Percentiles rank a stretch among this genome's conserved stretches.
Conservation (phyloP, 352 stramenopile genomes). For the Halophytophthora batemanensis region DNA sequence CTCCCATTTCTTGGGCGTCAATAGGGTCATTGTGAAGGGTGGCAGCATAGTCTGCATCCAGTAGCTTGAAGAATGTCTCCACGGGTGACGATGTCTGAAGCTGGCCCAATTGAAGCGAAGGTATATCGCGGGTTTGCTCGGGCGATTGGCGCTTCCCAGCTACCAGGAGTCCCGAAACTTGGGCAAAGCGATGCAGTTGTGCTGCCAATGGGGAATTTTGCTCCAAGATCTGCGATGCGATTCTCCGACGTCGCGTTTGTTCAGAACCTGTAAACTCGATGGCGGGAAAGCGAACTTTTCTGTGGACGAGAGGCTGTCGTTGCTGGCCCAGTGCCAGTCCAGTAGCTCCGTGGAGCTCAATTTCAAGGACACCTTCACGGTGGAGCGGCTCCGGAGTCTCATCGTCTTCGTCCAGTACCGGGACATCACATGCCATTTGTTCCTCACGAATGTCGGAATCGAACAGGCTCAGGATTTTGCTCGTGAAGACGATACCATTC, state of each 20-base stretch:
- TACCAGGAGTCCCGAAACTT: slow-evolving; percentile 10
- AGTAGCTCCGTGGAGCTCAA: slow-evolving; percentile 56
- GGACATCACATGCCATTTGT: slow-evolving; percentile 64
- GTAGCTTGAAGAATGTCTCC: slow-evolving; percentile 34
- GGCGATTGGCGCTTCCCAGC: neutral
- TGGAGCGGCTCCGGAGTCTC: slow-evolving; percentile 63
- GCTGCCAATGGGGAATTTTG: slow-evolving; percentile 28
- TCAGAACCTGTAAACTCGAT: slow-evolving; percentile 34
- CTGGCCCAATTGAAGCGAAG: neutral
- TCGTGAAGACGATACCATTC: slow-evolving; percentile 40
- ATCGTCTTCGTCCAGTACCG: slow-evolving; percentile 74
- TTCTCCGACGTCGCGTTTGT: slow-evolving; percentile 17
- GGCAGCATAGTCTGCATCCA: slow-evolving; percentile 26
- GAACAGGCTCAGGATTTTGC: slow-evolving; percentile 62
- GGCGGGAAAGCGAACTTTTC: slow-evolving; percentile 33
- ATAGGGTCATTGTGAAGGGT: slow-evolving; percentile 5
- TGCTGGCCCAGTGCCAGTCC: slow-evolving; percentile 34
- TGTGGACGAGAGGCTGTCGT: slow-evolving; percentile 3
- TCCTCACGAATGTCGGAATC: slow-evolving; percentile 72
- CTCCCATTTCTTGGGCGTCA: slow-evolving; percentile 5
- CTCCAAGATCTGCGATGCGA: slow-evolving; percentile 36
- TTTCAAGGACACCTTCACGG: slow-evolving; percentile 61
- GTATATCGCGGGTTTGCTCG: slow-evolving; percentile 7
- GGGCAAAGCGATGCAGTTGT: slow-evolving; percentile 29
- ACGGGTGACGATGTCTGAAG: slow-evolving; percentile 17